Percentiles rank a stretch among this genome's conserved stretches.
Evolutionary conservation across 352 stramenopile species (phyloP).

Genomic region (Globisporangium sylvaticum): DNA sequence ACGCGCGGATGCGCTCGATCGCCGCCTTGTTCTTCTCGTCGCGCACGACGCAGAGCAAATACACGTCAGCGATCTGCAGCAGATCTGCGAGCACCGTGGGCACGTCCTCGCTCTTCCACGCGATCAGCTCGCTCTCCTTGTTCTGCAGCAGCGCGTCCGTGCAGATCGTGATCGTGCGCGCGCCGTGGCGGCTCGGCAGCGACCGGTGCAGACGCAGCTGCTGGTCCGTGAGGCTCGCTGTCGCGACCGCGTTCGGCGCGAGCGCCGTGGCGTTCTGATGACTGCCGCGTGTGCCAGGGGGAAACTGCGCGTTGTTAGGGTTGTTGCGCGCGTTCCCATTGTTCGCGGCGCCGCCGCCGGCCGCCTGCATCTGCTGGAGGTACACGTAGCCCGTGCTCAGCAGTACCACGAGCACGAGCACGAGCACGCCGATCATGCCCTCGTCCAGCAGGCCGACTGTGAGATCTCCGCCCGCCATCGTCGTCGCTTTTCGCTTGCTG

Average conservation of each 20-base stretch:
- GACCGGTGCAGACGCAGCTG: slow-evolving; percentile 55
- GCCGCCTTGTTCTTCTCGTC: slow-evolving; percentile 24
- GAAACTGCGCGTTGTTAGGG: slow-evolving; percentile 2
- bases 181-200: slow-evolving; percentile 58
- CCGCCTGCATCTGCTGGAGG: slow-evolving; percentile 51
- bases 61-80: slow-evolving; percentile 57
- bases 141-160: slow-evolving; percentile 39
- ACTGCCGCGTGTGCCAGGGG: slow-evolving; percentile 16
- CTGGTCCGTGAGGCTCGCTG: slow-evolving; percentile 35
- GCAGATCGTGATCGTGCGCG: slow-evolving; percentile 67
- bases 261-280: slow-evolving; percentile 1
- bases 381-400: slow-evolving; percentile 76
- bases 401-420: slow-evolving; percentile 68
- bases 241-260: slow-evolving; percentile 31
- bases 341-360: slow-evolving; percentile 3
- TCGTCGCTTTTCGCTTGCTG: background rate
- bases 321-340: slow-evolving; percentile 2
- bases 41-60: slow-evolving; percentile 50
- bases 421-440: slow-evolving; percentile 59
- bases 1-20: slow-evolving; percentile 45
- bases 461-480: slow-evolving; percentile 29
- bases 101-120: slow-evolving; percentile 46
- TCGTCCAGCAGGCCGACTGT: slow-evolving; percentile 62
- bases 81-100: slow-evolving; percentile 53
- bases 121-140: slow-evolving; percentile 25